A percentile compares a stretch with the other conserved stretches of the same genome.
Conservation (phyloP, 2,329 filamentous ascomycete genomes). For the Thelonectria olida region DNA sequence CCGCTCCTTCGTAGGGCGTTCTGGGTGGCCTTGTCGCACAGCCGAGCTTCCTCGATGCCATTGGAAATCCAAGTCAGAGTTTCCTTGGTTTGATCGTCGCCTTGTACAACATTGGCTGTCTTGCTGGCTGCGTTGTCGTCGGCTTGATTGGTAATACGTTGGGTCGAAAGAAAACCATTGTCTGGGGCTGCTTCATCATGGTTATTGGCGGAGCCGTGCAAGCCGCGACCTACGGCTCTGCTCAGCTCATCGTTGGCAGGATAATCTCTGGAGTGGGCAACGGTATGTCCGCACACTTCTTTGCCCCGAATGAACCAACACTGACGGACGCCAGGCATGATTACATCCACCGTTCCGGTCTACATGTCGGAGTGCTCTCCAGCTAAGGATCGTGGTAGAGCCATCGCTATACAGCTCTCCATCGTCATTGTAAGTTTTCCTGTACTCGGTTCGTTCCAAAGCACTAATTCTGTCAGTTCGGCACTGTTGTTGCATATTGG, state of each 20-base stretch:
- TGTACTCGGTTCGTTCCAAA: no score
- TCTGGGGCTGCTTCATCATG: constrained; percentile 24
- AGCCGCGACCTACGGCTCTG: neutral
- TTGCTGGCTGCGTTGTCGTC: constrained; percentile 15
- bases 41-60: constrained; percentile 18
- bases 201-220: constrained; percentile 12
- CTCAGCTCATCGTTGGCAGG: neutral
- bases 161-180: constrained; percentile 10
- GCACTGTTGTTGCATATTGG: neutral
- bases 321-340: neutral
- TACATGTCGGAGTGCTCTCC: neutral
- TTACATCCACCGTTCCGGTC: neutral
- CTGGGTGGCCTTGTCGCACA: constrained; percentile 18
- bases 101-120: constrained; percentile 19
- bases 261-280: neutral
- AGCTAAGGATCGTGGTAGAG: neutral
- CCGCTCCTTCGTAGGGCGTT: constrained; percentile 3
- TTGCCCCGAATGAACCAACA: no score
- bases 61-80: constrained; percentile 17
- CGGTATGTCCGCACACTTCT: no score
- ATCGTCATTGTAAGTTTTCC: constrained; percentile 1
- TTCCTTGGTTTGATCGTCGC: constrained; percentile 23
- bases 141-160: constrained; percentile 8
- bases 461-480: neutral
- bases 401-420: neutral